Evolutionary conservation across 2,329 filamentous ascomycete genomes (phyloP).

Genomic region (Amphichorda felina): DNA sequence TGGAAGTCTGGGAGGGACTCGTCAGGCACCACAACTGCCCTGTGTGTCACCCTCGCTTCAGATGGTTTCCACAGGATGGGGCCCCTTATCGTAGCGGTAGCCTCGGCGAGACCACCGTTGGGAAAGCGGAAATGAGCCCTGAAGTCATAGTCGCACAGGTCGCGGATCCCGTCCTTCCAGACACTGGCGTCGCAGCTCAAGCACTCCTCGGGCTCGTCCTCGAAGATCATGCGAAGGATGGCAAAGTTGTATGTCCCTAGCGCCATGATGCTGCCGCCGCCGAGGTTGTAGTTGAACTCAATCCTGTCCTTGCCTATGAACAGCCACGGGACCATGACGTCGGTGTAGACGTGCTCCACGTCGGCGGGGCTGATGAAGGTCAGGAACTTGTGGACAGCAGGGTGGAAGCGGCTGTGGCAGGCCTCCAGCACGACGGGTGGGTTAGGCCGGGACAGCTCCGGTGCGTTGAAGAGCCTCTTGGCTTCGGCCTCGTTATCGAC

Average conservation of each 20-base stretch:
- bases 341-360: slow-evolving; percentile 20
- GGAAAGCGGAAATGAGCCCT: slow-evolving; percentile 24
- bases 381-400: slow-evolving; percentile 30
- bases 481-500: slow-evolving; percentile 33
- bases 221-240: slow-evolving; percentile 24
- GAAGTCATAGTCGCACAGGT: slow-evolving; percentile 20
- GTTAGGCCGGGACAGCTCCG: slow-evolving; percentile 15
- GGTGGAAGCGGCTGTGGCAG: slow-evolving; percentile 38
- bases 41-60: slow-evolving; percentile 12
- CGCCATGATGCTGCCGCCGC: slow-evolving; percentile 28
- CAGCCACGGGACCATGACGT: slow-evolving; percentile 16
- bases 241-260: slow-evolving; percentile 27
- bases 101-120: slow-evolving; percentile 21
- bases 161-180: slow-evolving; percentile 15
- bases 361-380: slow-evolving; percentile 22
- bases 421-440: slow-evolving; percentile 40
- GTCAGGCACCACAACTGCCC: slow-evolving; percentile 5
- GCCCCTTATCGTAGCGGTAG: slow-evolving; percentile 13
- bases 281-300: slow-evolving; percentile 26
- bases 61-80: slow-evolving; percentile 7
- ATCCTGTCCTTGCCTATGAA: slow-evolving; percentile 25
- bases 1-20: slow-evolving; percentile 8
- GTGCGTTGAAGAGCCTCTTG: slow-evolving; percentile 26
- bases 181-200: slow-evolving; percentile 13
- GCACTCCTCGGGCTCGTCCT: slow-evolving; percentile 24